Percentiles rank a stretch among this genome's conserved stretches.
phyloP scores from a whole-genome alignment of 1,284 basidiomycete genomes.

The Spongispora temasekensis region DNA sequence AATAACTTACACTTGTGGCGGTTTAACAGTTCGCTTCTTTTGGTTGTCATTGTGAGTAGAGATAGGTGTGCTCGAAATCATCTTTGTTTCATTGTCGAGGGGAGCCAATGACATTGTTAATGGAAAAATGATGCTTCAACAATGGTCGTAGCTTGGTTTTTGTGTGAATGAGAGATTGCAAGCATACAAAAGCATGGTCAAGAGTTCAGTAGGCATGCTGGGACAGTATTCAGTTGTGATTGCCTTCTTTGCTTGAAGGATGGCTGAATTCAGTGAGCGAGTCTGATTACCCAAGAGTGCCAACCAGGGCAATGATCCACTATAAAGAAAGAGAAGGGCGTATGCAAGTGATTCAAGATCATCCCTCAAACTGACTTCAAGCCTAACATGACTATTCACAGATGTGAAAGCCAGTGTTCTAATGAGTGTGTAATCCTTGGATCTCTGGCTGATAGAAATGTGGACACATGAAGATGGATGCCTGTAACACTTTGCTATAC shows the following conservation, averaged over 20 bases:
- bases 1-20: too few relatives aligned
- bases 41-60: too few relatives aligned
- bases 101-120: too few relatives aligned
- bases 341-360: too few relatives aligned
- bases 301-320: too few relatives aligned
- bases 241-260: neutral
- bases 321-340: too few relatives aligned
- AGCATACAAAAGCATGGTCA: neutral
- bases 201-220: neutral
- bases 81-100: too few relatives aligned
- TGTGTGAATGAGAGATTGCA: too few relatives aligned
- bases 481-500: neutral
- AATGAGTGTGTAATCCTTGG: neutral
- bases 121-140: too few relatives aligned
- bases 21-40: too few relatives aligned
- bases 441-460: neutral
- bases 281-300: neutral
- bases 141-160: too few relatives aligned
- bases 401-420: neutral
- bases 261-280: neutral
- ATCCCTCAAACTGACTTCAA: neutral
- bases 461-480: neutral
- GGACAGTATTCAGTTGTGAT: neutral
- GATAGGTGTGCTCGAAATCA: too few relatives aligned
- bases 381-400: neutral